Base-by-base conservation (phyloP, 306 rosid species). In the Quercus dentata region DNA sequence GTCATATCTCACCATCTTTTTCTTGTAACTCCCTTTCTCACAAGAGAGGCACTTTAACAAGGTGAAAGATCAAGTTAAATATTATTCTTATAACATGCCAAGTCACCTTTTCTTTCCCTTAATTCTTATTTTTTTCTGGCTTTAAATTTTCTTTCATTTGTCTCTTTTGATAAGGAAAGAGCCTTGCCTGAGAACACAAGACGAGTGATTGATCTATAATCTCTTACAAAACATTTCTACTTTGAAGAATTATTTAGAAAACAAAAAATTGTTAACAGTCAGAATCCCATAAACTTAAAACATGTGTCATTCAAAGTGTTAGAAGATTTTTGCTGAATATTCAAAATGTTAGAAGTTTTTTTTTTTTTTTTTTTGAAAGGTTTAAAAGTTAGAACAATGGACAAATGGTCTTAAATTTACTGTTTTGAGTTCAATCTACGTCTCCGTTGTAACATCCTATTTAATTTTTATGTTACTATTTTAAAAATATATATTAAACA, bases 11-110 rank as follows among this genome's bases (percentile, higher is more conserved):
- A 63, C 49, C 74, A 56, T 65, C 73, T 80, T 63, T 63, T 88
- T 81, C 72, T 84, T 90, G 77, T 78, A 81, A 78, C 74, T 67
- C 73, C 74, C 80, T 69, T 71, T 61, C 85, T 81, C 86, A 79
- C 81, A 83, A 75, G 89, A 84, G 88, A 82, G 54, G 54, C 89
- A 87, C 86, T 78, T 65, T 69, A 49, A 63, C 78, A 23, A 84
- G 74, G 69, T 35, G 18, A 71, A 65, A 12, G 3, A 64, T 46
- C 70, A 82, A 80, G 62, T 80, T 68, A 56, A 44, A 44, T 78
- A 63, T 73, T 1, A 56, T 73, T 76, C 61, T 71, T 73, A 10
- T 19, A 74, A 62, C 10, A 9, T 8, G 72, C 72, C 54, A 33
- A 56, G 68, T 70, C 56, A 52, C 54, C 62, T 19, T 44, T 46